phyloP scores from a whole-genome alignment of 495 filamentous ascomycete species.

The Talaromyces thailandensis region DNA sequence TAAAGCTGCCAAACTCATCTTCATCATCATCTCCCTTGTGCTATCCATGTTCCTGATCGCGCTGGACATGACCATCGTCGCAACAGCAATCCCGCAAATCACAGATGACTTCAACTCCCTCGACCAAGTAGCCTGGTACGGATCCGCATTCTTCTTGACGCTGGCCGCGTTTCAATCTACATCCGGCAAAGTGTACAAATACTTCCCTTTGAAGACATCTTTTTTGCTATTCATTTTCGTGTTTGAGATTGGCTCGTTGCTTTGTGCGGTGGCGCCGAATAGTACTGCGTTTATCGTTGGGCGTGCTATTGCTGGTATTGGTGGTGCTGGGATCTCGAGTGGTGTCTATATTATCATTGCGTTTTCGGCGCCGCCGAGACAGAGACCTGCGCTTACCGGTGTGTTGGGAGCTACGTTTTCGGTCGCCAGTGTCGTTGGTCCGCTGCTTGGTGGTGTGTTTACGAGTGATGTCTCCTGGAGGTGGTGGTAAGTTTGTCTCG shows the following conservation, averaged over 20 bases:
- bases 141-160: conserved; percentile 47
- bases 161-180: conserved; percentile 43
- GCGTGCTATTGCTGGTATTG: conserved; percentile 24
- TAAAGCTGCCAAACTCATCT: conserved; percentile 18
- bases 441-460: conserved; percentile 41
- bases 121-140: conserved; percentile 44
- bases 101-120: conserved; percentile 41
- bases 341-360: conserved; percentile 27
- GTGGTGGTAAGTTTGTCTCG: conserved; percentile 28
- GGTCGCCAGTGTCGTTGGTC: conserved; percentile 33
- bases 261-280: conserved; percentile 20
- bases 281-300: conserved; percentile 25
- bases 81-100: conserved; percentile 41
- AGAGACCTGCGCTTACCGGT: conserved; percentile 27
- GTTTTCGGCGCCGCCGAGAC: conserved; percentile 20
- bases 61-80: conserved; percentile 37
- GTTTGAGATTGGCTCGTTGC: conserved; percentile 63
- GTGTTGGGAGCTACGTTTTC: conserved; percentile 29
- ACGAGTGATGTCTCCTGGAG: conserved; percentile 34
- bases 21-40: conserved; percentile 32
- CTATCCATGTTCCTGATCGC: conserved; percentile 35
- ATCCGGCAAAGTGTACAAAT: conserved; percentile 46
- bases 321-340: conserved; percentile 14
- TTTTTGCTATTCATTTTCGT: conserved; percentile 51
- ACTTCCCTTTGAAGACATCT: conserved; percentile 38